Conservation (phyloP, 2,329 filamentous ascomycete species). For the Diaporthe ilicicola region DNA sequence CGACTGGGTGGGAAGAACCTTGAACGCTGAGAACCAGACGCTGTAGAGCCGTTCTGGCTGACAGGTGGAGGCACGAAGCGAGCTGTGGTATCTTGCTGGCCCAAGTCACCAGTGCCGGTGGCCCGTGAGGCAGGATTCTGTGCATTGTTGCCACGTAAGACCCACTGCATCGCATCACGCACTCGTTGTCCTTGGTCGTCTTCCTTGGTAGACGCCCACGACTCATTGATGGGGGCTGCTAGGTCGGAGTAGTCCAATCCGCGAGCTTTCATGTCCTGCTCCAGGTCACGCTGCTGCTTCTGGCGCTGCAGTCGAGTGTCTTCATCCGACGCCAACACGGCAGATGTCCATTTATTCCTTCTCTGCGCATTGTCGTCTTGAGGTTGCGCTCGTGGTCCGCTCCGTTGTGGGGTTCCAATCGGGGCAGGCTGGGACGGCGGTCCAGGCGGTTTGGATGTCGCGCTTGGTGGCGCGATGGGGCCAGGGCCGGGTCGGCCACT, state of each 20-base stretch:
- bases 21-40: constrained; percentile 46
- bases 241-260: constrained; percentile 54
- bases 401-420: constrained; percentile 42
- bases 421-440: constrained; percentile 34
- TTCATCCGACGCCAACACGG: constrained; percentile 51
- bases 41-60: constrained; percentile 9
- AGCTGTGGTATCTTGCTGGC: constrained; percentile 16
- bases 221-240: constrained; percentile 60
- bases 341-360: constrained; percentile 36
- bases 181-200: constrained; percentile 47
- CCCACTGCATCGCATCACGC: constrained; percentile 39
- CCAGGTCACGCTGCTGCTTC: constrained; percentile 51
- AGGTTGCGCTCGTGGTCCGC: constrained; percentile 11
- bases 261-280: constrained; percentile 54
- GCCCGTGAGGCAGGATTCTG: constrained; percentile 24
- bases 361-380: constrained; percentile 24
- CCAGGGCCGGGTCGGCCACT: constrained; percentile 48
- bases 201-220: constrained; percentile 57
- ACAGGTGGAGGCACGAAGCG: constrained; percentile 6
- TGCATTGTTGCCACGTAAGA: constrained; percentile 39
- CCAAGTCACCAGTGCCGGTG: neutral
- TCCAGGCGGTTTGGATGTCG: constrained; percentile 35
- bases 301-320: constrained; percentile 50
- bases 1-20: constrained; percentile 67
- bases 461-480: constrained; percentile 51